Percentiles rank a stretch among this genome's conserved stretches.
Conservation (phyloP, 345 rosid species). For the Brassica nigra region DNA sequence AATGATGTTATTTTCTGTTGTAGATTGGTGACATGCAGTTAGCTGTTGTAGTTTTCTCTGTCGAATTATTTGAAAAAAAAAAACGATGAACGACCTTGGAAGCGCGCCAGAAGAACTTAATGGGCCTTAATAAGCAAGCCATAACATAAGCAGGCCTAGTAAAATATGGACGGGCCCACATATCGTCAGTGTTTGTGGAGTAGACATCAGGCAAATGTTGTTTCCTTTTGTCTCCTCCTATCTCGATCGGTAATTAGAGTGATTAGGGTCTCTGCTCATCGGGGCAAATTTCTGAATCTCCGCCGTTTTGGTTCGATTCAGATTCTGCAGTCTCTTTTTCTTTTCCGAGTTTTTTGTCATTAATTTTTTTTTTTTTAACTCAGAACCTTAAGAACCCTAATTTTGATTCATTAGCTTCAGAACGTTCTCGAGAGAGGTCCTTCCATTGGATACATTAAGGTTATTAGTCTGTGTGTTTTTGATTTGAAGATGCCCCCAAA, state of each 20-base stretch:
- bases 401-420: neutral
- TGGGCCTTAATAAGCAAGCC: neutral
- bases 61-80: too few species aligned
- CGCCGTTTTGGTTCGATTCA: neutral
- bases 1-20: too few species aligned
- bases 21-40: too few species aligned
- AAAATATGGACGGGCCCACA: neutral
- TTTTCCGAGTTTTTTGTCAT: neutral
- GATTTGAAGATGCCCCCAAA: conserved; percentile 72
- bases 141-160: neutral
- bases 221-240: neutral
- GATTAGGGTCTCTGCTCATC: neutral
- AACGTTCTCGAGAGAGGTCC: neutral
- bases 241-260: neutral
- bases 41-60: too few species aligned
- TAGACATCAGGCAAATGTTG: neutral
- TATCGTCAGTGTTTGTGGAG: neutral
- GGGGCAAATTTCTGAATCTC: neutral
- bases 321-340: neutral
- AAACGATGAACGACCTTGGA: neutral
- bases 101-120: neutral
- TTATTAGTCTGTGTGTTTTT: neutral
- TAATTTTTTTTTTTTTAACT: neutral
- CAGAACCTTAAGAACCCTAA: neutral
- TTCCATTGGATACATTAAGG: neutral